phyloP scores from a whole-genome alignment of 345 rosid species.

The Lepidium africanum region DNA sequence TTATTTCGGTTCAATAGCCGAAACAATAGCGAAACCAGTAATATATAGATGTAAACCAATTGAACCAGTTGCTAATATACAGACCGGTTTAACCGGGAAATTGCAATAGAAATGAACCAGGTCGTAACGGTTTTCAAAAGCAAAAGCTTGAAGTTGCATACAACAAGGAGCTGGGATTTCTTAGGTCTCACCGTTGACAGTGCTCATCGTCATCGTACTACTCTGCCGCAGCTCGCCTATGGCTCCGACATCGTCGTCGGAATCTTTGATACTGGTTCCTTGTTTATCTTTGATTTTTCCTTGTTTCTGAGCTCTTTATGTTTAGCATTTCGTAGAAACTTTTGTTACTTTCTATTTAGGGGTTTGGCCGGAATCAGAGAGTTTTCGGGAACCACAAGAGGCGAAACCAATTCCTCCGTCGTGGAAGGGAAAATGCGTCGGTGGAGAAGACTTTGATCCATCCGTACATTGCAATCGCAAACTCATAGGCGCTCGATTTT shows the following conservation, averaged over 20 bases:
- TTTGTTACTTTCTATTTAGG: slow-evolving; percentile 28
- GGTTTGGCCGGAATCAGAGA: slow-evolving; percentile 66
- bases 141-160: slow-evolving; percentile 43
- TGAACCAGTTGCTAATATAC: not conserved
- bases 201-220: not conserved
- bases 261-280: slow-evolving; percentile 43
- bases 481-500: slow-evolving; percentile 66
- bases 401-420: slow-evolving; percentile 41
- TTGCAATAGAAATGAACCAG: slow-evolving; percentile 37
- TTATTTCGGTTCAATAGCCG: too few species aligned
- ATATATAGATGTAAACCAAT: not conserved
- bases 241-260: slow-evolving; percentile 44
- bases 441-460: slow-evolving; percentile 49
- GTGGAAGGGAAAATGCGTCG: slow-evolving; percentile 57
- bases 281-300: not conserved
- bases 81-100: not conserved
- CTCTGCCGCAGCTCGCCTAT: slow-evolving; percentile 36
- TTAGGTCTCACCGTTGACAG: slow-evolving; percentile 39
- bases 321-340: not conserved
- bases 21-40: not conserved
- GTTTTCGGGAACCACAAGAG: slow-evolving; percentile 41
- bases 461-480: slow-evolving; percentile 47
- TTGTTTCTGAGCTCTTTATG: not conserved
- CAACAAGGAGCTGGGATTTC: slow-evolving; percentile 79
- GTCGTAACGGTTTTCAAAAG: slow-evolving; percentile 49